These are phyloP conservation scores for Echinosphaeria canescens DNA, from an alignment of 2,329 filamentous ascomycete genomes.

Conservation along the genomic window DNA sequence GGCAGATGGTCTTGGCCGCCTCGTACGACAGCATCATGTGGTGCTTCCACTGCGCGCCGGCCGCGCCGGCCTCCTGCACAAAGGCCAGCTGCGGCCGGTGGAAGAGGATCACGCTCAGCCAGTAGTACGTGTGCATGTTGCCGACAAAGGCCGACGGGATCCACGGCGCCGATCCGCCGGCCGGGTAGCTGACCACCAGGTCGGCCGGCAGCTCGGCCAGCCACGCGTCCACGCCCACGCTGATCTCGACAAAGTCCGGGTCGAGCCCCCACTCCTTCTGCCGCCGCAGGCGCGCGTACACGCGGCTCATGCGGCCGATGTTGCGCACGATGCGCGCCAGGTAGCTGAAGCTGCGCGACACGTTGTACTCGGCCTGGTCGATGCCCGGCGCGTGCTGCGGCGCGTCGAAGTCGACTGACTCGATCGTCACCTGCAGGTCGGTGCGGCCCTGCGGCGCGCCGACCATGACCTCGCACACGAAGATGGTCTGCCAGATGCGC, in stretches of 20 bases:
- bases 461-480: conserved; percentile 78
- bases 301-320: conserved; percentile 54
- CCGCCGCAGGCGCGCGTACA: conserved; percentile 53
- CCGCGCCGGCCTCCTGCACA: conserved; percentile 40
- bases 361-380: conserved; percentile 53
- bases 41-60: conserved; percentile 63
- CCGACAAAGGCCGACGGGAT: conserved; percentile 72
- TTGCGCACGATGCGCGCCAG: conserved; percentile 59
- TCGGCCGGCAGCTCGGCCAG: conserved; percentile 57
- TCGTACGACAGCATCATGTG: conserved; percentile 76
- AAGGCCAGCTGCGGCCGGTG: conserved; percentile 70
- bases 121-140: conserved; percentile 77
- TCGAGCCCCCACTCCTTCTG: conserved; percentile 70
- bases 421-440: conserved; percentile 54
- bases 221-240: conserved; percentile 58
- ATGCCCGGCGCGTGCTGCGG: conserved; percentile 39
- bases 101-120: conserved; percentile 67
- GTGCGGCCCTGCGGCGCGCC: conserved; percentile 85
- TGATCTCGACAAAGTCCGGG: conserved; percentile 61
- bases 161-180: conserved; percentile 64
- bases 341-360: conserved; percentile 70
- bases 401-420: conserved; percentile 55
- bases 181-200: conserved; percentile 54
- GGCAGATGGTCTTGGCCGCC: conserved; percentile 68
- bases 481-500: conserved; percentile 74